Evolutionary conservation across 768 basidiomycete genomes (phyloP).

Genomic region (Crepidotus variabilis): DNA sequence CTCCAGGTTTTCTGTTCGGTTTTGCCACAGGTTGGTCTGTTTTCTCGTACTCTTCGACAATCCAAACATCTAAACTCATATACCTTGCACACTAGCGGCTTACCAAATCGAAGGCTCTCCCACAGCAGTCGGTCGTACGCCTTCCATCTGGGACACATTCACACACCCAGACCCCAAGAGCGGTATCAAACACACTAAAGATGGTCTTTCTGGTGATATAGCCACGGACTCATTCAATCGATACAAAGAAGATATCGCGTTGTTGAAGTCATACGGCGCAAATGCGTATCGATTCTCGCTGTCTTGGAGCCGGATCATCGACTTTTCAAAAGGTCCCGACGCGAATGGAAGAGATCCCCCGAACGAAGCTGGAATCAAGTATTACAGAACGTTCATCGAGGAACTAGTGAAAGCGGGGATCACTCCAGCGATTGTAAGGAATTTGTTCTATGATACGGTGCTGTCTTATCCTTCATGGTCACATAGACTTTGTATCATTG

Average conservation of each 20-base stretch:
- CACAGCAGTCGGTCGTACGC: conserved; percentile 49
- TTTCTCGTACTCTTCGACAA: background rate
- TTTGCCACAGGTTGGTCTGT: conserved; percentile 27
- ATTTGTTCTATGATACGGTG: background rate
- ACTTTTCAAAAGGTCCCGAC: conserved; percentile 22
- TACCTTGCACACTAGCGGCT: conserved; percentile 40
- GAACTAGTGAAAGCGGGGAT: conserved; percentile 57
- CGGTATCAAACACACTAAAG: conserved; percentile 47
- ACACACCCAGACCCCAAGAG: conserved; percentile 36
- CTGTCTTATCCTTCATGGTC: conserved; percentile 13
- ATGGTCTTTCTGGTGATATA: conserved; percentile 59
- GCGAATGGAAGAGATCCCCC: conserved; percentile 56
- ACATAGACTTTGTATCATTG: conserved; percentile 68
- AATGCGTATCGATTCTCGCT: conserved; percentile 75
- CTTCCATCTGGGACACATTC: conserved; percentile 75
- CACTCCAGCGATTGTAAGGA: conserved; percentile 54
- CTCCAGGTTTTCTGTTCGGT: conserved; percentile 30
- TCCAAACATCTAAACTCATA: no score
- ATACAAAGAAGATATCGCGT: conserved; percentile 62
- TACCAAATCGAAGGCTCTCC: conserved; percentile 76
- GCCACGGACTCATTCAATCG: conserved; percentile 67
- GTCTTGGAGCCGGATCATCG: conserved; percentile 71
- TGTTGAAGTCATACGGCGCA: conserved; percentile 60
- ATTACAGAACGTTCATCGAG: conserved; percentile 66
- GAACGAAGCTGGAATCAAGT: conserved; percentile 62